Evolutionary conservation across 108 stramenopile genomes (phyloP), one percentile per base, ranked within the genome.

Genomic region (Epithemia pelagica): DNA sequence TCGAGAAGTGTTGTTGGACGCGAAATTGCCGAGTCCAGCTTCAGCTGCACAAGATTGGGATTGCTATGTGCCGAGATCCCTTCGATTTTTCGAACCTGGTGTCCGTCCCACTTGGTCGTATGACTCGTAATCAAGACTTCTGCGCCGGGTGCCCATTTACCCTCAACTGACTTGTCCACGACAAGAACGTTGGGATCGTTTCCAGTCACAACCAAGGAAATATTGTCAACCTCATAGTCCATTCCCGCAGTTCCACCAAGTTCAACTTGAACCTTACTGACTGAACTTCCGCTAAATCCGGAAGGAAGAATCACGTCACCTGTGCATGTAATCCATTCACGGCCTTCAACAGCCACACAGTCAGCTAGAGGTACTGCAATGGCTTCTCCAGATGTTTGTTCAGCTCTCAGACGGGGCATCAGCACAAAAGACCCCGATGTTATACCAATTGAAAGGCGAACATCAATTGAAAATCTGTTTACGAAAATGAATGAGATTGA

Each of bases 111-210:
- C 58, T 56, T 55, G 0, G 69, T 31, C 25, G 79, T 76, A 23
- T 76, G 66, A 0, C 78, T 80, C 10, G 82, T 83, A 52, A 83
- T 76, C 58, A 80, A 70, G 2, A 83, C 57, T 32, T 80, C 77
- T 7, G 70, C 54, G 33, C 78, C 78, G 7, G 51, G 56, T 30
- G 58, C 75, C 82, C 82, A 83, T 54, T 66, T 66, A 26, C 26
- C 56, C 7, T 27, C 25, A 5, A 58, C 56, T 8, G 56, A 7
- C 8, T 58, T 58, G 56, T 23, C 22, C 7, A 58, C 56, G 7
- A 58, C n/a, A 3, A 58, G 7, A 19, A 26, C 56, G n/a, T 23
- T 26, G 15, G 24, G 22, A 58, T 26, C 56, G 7, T 46, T 5
- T 10, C 37, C 37, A 46, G 5, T 15, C 5, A 46, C 15, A 15